These are phyloP conservation scores for Leccinum arenicola DNA, from an alignment of 768 basidiomycete species.

Conservation along the genomic window DNA sequence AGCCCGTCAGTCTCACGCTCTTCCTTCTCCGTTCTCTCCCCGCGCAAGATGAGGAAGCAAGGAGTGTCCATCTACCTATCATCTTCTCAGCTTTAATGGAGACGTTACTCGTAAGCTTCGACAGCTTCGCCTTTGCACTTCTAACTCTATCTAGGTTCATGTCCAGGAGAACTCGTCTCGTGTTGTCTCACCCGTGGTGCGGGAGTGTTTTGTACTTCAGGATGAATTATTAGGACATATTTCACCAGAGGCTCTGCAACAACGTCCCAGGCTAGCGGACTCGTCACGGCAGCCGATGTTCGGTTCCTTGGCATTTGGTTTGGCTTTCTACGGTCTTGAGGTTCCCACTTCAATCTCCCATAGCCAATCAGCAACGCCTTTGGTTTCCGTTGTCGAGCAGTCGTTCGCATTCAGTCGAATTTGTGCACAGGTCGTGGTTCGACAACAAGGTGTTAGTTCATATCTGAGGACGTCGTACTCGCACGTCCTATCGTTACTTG, in stretches of 20 bases:
- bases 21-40: slow-evolving; percentile 77
- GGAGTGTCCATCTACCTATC: slow-evolving; percentile 75
- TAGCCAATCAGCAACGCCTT: slow-evolving; percentile 39
- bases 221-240: slow-evolving; percentile 53
- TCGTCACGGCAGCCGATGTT: slow-evolving; percentile 33
- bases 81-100: slow-evolving; percentile 71
- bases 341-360: slow-evolving; percentile 28
- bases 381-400: slow-evolving; percentile 57
- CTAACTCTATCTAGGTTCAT: slow-evolving; percentile 31
- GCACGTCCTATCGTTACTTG: slow-evolving; percentile 50
- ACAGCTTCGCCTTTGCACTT: neutral
- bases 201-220: slow-evolving; percentile 46
- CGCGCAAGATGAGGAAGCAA: slow-evolving; percentile 84
- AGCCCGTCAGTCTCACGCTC: slow-evolving; percentile 66
- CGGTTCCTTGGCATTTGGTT: slow-evolving; percentile 54
- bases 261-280: slow-evolving; percentile 46
- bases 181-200: slow-evolving; percentile 35
- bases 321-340: slow-evolving; percentile 56
- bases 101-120: slow-evolving; percentile 49
- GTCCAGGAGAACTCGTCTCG: slow-evolving; percentile 37
- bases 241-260: slow-evolving; percentile 46
- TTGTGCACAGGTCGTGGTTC: slow-evolving; percentile 40
- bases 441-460: slow-evolving; percentile 30
- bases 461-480: slow-evolving; percentile 50
- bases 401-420: slow-evolving; percentile 44